Percentiles rank a stretch among this genome's conserved stretches.
Evolutionary conservation across 352 stramenopile species (phyloP).

Genomic region (Pythium aristosporum): DNA sequence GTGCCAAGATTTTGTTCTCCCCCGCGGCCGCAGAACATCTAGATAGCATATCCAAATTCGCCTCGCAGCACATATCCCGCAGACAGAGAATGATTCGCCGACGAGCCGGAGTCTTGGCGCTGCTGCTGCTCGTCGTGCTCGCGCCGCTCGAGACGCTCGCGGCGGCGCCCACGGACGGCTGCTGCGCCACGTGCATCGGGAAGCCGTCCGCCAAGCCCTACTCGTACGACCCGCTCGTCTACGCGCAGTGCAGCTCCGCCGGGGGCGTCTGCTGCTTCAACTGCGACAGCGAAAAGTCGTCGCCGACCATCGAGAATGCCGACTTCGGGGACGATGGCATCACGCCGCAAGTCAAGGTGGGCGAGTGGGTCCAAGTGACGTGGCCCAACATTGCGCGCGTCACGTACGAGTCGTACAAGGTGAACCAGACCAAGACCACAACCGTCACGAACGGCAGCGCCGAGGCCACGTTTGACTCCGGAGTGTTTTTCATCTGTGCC

Average conservation of each 20-base stretch:
- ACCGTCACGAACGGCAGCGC: slow-evolving; percentile 35
- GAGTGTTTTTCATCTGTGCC: slow-evolving; percentile 39
- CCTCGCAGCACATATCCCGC: slow-evolving; percentile 4
- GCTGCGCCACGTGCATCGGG: slow-evolving; percentile 66
- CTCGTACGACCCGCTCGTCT: slow-evolving; percentile 68
- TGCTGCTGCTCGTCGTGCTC: background rate
- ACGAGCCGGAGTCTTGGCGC: background rate
- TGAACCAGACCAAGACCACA: slow-evolving; percentile 36
- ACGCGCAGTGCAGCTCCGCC: slow-evolving; percentile 47
- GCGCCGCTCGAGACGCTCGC: background rate
- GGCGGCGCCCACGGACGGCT: slow-evolving; percentile 38
- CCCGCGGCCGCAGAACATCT: background rate
- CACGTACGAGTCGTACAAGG: slow-evolving; percentile 38
- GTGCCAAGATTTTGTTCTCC: background rate
- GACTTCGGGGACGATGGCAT: slow-evolving; percentile 50
- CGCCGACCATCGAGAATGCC: slow-evolving; percentile 31
- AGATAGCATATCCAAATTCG: background rate
- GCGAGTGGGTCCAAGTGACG: slow-evolving; percentile 37
- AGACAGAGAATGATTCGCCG: slow-evolving; percentile 6
- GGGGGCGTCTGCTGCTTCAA: slow-evolving; percentile 72
- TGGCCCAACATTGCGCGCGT: slow-evolving; percentile 37
- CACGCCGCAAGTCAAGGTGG: slow-evolving; percentile 48
- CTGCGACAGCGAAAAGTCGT: slow-evolving; percentile 36
- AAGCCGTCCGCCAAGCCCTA: slow-evolving; percentile 55
- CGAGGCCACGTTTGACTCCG: slow-evolving; percentile 28